Evolutionary conservation across 2,329 filamentous ascomycete species (phyloP).

Genomic region (Cladophialophora carrionii): DNA sequence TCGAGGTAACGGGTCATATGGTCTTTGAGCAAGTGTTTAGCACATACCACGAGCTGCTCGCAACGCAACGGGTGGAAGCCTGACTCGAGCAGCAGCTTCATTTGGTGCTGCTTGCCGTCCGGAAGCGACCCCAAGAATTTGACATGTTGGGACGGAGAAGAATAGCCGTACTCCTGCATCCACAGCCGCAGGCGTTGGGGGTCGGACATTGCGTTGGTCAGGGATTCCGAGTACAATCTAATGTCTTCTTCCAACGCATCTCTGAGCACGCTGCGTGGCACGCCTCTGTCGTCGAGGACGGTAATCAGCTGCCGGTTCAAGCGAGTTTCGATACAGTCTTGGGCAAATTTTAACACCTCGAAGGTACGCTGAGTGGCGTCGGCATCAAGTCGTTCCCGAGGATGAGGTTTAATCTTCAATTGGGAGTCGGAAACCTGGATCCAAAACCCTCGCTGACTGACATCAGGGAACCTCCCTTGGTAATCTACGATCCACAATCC

Average conservation of each 20-base stretch:
- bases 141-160: neutral
- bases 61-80: slow-evolving; percentile 52
- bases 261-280: slow-evolving; percentile 49
- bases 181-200: slow-evolving; percentile 28
- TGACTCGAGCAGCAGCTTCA: slow-evolving; percentile 47
- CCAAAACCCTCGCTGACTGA: slow-evolving; percentile 50
- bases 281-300: slow-evolving; percentile 58
- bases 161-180: slow-evolving; percentile 30
- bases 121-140: slow-evolving; percentile 45
- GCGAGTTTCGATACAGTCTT: slow-evolving; percentile 16
- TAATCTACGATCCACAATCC: slow-evolving; percentile 63
- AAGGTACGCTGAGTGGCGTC: slow-evolving; percentile 57
- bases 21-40: slow-evolving; percentile 44
- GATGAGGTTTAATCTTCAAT: slow-evolving; percentile 57
- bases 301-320: slow-evolving; percentile 60
- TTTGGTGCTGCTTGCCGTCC: slow-evolving; percentile 42
- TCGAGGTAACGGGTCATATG: slow-evolving; percentile 51
- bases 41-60: slow-evolving; percentile 44
- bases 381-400: slow-evolving; percentile 40
- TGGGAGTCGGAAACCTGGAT: slow-evolving; percentile 63
- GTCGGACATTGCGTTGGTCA: slow-evolving; percentile 37
- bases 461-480: slow-evolving; percentile 29
- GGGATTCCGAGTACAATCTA: slow-evolving; percentile 43
- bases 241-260: slow-evolving; percentile 48
- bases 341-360: slow-evolving; percentile 55